phyloP scores from a whole-genome alignment of 768 basidiomycete species.

The Lactifluus hygrophoroides region DNA sequence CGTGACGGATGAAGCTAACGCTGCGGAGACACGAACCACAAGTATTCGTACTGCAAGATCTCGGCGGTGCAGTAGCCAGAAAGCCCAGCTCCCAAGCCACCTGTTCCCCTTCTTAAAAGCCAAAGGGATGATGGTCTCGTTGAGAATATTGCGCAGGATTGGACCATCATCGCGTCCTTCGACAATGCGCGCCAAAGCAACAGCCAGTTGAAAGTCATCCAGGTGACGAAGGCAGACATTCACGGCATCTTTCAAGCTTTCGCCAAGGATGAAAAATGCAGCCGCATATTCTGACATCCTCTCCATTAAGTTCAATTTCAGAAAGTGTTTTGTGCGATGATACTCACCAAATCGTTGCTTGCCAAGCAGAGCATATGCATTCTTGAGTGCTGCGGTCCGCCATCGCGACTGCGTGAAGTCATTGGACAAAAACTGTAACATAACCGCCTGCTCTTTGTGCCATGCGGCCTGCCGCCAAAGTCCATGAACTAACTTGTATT shows the following conservation, averaged over 20 bases:
- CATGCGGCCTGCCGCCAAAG: constrained; percentile 93
- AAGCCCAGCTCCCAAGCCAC: constrained; percentile 93
- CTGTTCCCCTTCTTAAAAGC: constrained; percentile 86
- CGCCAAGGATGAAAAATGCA: constrained; percentile 92
- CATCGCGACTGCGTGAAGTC: constrained; percentile 80
- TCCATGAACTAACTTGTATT: constrained; percentile 85
- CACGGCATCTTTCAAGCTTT: constrained; percentile 82
- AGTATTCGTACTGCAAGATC: constrained; percentile 88
- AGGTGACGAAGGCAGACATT: constrained; percentile 84
- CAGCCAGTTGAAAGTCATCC: constrained; percentile 82
- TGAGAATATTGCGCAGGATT: constrained; percentile 60
- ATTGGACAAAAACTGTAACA: constrained; percentile 89
- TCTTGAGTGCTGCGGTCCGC: constrained; percentile 92
- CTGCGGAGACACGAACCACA: constrained; percentile 45
- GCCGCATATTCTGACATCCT: constrained; percentile 80
- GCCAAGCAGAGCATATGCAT: constrained; percentile 85
- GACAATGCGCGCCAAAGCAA: constrained; percentile 76
- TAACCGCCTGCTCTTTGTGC: constrained; percentile 81
- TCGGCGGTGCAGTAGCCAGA: constrained; percentile 84
- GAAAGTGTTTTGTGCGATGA: neutral
- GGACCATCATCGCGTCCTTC: constrained; percentile 81
- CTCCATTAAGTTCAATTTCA: neutral
- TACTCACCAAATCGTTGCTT: constrained; percentile 88
- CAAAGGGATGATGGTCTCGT: constrained; percentile 66
- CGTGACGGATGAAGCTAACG: neutral